Evolutionary conservation across 2,329 filamentous ascomycete species (phyloP), one percentile per base, ranked within the genome.

Genomic region (Neopestalotiopsis sp.): DNA sequence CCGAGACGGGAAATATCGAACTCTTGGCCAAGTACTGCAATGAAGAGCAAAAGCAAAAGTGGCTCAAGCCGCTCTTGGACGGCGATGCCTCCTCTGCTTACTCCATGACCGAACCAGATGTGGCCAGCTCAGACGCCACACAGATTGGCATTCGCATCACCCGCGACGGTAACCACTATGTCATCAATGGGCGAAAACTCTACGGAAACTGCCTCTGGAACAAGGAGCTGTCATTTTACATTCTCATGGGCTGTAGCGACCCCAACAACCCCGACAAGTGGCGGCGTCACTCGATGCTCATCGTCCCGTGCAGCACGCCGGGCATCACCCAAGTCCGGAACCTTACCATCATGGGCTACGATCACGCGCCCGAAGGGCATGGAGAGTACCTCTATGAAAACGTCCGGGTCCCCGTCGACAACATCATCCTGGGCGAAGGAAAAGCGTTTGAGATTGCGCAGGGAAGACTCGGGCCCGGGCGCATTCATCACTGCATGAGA

Each of bases 1-100:
- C 83, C 20, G 83, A 85, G 56, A 85, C 84, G 6, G 84, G 85
- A 38, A 87, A 86, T 74, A 86, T 87, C 75, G 85, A 87, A 72
- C 81, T 87, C 10, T 79, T 86, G 38, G 84, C 84, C 49, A 85
- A 86, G 75, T 87, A 85, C 78, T 85, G 84, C 74, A 85, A 80
- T 14, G 76, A 81, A 1, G 81, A 80, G 66, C 84, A 86, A 71
- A 86, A 86, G 79, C 78, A 83, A 73, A 79, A 81, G 70, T 87
- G 84, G 84, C 79, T 86, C 14, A 77, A 81, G 71, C 84, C 84
- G 9, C 76, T 86, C 40, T 78, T 87, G 70, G 84, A 84, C 59
- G 84, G 85, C 66, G 78, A 82, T 71, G 83, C 84, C 71, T 80
- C 81, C 32, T 85, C 83, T 58, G 84, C 84, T 42, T 87, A 85